These are phyloP conservation scores for Monilinia fructigena DNA, from an alignment of 2,329 filamentous ascomycete species.

Conservation along the genomic window DNA sequence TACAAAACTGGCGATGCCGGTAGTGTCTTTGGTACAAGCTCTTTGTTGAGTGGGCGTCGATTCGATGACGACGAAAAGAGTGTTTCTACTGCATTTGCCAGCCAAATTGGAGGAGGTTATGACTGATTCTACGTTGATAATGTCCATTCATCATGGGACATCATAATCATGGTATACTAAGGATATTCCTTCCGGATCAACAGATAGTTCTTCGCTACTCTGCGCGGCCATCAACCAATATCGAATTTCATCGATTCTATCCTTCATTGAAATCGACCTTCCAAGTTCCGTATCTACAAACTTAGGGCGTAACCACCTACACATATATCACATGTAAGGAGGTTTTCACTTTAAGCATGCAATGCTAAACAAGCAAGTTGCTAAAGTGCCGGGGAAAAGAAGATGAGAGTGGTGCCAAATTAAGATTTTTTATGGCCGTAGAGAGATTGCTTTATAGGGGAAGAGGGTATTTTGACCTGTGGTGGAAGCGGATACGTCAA, in stretches of 20 bases:
- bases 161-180: conserved; percentile 15
- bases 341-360: conserved; percentile 15
- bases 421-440: conserved; percentile 18
- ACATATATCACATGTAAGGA: conserved; percentile 18
- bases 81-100: conserved; percentile 93
- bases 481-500: background rate
- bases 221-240: conserved; percentile 20
- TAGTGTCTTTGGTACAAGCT: conserved; percentile 66
- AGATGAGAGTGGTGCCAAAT: conserved; percentile 21
- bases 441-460: conserved; percentile 19
- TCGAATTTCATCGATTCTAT: conserved; percentile 27
- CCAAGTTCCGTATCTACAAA: conserved; percentile 5
- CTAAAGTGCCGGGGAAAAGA: conserved; percentile 12
- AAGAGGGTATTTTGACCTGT: conserved; percentile 8
- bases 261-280: conserved; percentile 17
- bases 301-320: conserved; percentile 6
- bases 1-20: conserved; percentile 55
- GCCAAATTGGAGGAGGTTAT: conserved; percentile 68
- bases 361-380: conserved; percentile 13
- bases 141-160: conserved; percentile 17
- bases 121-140: conserved; percentile 38
- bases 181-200: conserved; percentile 22
- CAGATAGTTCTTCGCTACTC: conserved; percentile 23
- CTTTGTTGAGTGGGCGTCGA: conserved; percentile 42
- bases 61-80: conserved; percentile 94